Evolutionary conservation across 345 rosid genomes (phyloP).

Genomic region (Ricinus communis): DNA sequence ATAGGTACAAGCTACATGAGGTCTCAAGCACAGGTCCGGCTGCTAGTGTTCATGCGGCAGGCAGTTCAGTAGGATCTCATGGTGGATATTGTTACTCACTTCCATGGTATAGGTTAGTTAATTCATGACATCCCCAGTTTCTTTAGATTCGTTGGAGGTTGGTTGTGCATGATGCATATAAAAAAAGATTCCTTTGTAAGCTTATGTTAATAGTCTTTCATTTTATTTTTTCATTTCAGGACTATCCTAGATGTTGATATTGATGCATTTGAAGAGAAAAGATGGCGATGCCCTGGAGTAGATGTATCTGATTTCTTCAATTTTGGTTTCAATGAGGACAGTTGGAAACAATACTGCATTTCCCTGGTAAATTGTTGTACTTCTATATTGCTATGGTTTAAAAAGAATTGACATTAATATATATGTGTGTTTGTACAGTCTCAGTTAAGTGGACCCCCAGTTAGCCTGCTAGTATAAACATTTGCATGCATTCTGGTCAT

Average conservation of each 20-base stretch:
- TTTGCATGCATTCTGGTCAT: not conserved
- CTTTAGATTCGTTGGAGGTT: not conserved
- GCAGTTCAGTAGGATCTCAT: slow-evolving; percentile 30
- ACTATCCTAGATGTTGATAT: slow-evolving; percentile 48
- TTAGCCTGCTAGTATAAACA: slow-evolving; percentile 4
- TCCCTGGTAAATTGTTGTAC: slow-evolving; percentile 41
- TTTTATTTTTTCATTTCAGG: slow-evolving; percentile 41
- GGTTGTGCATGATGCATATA: not conserved
- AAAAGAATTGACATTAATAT: not conserved
- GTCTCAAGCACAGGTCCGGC: slow-evolving; percentile 19
- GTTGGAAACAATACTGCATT: slow-evolving; percentile 66
- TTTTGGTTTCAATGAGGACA: slow-evolving; percentile 62
- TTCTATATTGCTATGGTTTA: not conserved
- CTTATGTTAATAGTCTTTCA: not conserved
- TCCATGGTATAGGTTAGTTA: slow-evolving; percentile 64
- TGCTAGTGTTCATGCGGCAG: slow-evolving; percentile 14
- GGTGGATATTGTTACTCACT: slow-evolving; percentile 44
- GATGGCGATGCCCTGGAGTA: slow-evolving; percentile 56
- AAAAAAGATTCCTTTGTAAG: slow-evolving; percentile 7
- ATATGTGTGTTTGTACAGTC: not conserved
- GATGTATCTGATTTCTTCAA: slow-evolving; percentile 62
- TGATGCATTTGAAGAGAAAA: slow-evolving; percentile 53
- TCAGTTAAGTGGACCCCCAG: not conserved
- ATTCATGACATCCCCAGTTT: not conserved
- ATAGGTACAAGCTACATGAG: slow-evolving; percentile 22